Evolutionary conservation across 1,284 basidiomycete genomes (phyloP), one percentile per base, ranked within the genome.

Genomic region (Trichosporon inkin): DNA sequence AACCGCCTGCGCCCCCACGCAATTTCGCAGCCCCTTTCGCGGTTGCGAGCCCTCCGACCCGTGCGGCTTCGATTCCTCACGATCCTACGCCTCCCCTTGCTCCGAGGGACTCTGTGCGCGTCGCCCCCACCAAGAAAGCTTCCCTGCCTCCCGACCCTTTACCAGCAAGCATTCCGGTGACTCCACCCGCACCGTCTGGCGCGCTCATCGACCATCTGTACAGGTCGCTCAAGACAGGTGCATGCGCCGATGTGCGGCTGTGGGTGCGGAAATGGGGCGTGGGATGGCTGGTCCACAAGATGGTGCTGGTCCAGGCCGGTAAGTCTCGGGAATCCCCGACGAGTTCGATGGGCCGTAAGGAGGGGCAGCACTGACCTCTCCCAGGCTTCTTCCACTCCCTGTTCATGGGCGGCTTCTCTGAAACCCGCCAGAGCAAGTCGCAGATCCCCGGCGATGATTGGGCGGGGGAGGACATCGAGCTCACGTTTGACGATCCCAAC

Each of bases 291-390:
- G 81, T 92, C 2, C 91, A 94, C 77, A 83, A 86, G 35, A 86
- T 92, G 61, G 85, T 94, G 36, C 84, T 94, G 55, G 90, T 90
- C 55, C 91, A 93, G 75, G 85, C 89, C n/a, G 51, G 90, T 88
- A 61, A 68, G 84, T 80, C 0, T n/a, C 24, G 47, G n/a, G 16
- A 2, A 37, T 34, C n/a, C 4, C 22, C 24, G 22, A 35, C 38
- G 34, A 56, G 38, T 52, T 53, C 19, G 22, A 22, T 37, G 8
- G 38, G 19, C 35, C 49, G n/a, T n/a, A 53, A 24, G 51, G 20
- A 35, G 24, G 19, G 20, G 6, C 35, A 10, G 13, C 10, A 35
- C 62, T 58, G 32, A 60, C 52, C 41, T 5, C 28, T 37, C 14
- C 20, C 87, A 89, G 89, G 85, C 11, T 94, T 90, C 82, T 94